Conservation (phyloP, 2,329 filamentous ascomycete species). For the Lachnellula arida region DNA sequence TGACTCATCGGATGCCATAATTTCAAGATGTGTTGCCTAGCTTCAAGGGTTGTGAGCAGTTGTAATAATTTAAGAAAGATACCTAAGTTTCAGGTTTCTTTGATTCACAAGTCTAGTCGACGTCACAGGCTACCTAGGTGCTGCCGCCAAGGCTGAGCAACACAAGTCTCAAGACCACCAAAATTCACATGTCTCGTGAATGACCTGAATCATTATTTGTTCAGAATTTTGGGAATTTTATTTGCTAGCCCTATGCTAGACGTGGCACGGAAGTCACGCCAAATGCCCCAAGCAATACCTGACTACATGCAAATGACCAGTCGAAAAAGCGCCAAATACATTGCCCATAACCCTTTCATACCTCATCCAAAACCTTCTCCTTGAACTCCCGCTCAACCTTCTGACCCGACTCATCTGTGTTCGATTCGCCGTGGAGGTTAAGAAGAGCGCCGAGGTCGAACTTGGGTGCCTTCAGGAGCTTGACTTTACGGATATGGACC, state of each 20-base stretch:
- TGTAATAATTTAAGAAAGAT: background rate
- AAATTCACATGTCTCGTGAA: constrained; percentile 2
- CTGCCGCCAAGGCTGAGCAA: constrained; percentile 8
- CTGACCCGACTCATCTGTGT: constrained; percentile 92
- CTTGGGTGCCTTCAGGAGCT: constrained; percentile 97
- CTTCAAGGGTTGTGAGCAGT: no score
- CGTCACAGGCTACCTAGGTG: constrained; percentile 10
- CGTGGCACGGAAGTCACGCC: constrained; percentile 31
- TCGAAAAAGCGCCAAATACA: constrained; percentile 26
- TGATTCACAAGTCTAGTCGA: constrained; percentile 10
- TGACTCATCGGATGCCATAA: constrained; percentile 43
- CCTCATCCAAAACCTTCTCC: constrained; percentile 90
- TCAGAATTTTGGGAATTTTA: constrained; percentile 27
- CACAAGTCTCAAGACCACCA: constrained; percentile 3
- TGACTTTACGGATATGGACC: constrained; percentile 99
- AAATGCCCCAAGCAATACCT: constrained; percentile 33
- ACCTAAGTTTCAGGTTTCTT: constrained; percentile 1
- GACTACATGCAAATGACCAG: constrained; percentile 33
- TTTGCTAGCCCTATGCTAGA: constrained; percentile 32
- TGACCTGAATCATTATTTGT: constrained; percentile 16
- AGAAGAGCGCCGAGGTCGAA: constrained; percentile 97
- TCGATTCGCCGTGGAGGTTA: constrained; percentile 95
- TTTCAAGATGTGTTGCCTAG: background rate
- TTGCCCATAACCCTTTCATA: constrained; percentile 55
- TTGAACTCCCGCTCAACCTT: constrained; percentile 99